phyloP scores from a whole-genome alignment of 2,329 filamentous ascomycete genomes.

The Colletotrichum chrysophilum region DNA sequence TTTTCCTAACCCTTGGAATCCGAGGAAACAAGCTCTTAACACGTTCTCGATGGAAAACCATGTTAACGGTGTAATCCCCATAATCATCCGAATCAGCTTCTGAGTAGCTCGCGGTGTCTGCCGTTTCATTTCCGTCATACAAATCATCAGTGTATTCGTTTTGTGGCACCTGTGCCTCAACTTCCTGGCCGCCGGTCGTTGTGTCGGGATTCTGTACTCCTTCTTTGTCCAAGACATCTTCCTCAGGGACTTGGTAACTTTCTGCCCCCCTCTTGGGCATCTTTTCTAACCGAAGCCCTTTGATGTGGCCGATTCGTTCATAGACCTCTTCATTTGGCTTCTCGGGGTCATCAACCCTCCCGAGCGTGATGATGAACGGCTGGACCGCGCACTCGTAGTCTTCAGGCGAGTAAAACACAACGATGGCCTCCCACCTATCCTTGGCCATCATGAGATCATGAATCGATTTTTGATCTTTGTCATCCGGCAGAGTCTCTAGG shows the following conservation, averaged over 20 bases:
- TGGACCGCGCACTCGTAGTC: neutral
- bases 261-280: rapidly evolving
- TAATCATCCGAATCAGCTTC: neutral
- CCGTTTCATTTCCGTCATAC: neutral
- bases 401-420: neutral
- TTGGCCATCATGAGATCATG: neutral
- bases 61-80: neutral
- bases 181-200: too few relatives aligned
- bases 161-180: too few relatives aligned
- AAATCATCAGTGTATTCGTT: neutral
- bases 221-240: neutral
- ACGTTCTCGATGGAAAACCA: neutral
- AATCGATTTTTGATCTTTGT: neutral
- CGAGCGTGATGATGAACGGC: neutral
- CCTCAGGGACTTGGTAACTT: neutral
- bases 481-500: neutral
- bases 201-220: rapidly evolving
- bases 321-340: neutral
- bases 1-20: neutral
- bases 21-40: neutral
- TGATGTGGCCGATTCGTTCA: neutral
- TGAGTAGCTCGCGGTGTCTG: neutral
- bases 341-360: neutral
- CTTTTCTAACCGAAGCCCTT: neutral
- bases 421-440: neutral